Evolutionary conservation across 78 protist genomes (phyloP).

Genomic region (Monosiga brevicollis): DNA sequence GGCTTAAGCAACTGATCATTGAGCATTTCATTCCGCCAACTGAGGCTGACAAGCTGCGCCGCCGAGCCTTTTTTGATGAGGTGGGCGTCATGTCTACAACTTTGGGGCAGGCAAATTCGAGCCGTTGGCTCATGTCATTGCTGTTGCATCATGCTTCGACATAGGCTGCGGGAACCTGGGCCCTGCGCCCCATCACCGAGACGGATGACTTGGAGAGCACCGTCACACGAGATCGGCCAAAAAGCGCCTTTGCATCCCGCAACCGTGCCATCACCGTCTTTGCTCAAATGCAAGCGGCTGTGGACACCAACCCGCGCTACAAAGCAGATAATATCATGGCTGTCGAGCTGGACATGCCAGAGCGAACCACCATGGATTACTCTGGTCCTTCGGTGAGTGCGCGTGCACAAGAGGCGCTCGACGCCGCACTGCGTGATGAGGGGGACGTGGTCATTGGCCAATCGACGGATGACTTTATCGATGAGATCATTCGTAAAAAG

Average conservation of each 20-base stretch:
- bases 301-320: neutral
- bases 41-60: neutral
- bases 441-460: neutral
- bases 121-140: too few relatives aligned
- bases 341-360: neutral
- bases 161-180: too few relatives aligned
- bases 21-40: slow-evolving; percentile 5
- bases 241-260: neutral
- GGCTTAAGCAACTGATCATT: slow-evolving; percentile 5
- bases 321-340: neutral
- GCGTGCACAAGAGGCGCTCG: neutral
- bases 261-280: neutral
- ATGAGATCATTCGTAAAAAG: neutral
- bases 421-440: neutral
- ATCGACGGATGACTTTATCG: neutral
- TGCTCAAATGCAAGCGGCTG: neutral
- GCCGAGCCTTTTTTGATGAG: neutral
- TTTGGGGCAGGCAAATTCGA: too few relatives aligned
- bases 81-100: neutral
- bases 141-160: too few relatives aligned
- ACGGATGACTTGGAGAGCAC: too few relatives aligned
- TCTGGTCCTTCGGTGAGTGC: neutral
- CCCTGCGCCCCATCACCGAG: too few relatives aligned
- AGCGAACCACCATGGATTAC: neutral
- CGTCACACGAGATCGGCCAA: too few relatives aligned